Conservation (phyloP, 805 yeast species). For the Lipomyces orientalis region DNA sequence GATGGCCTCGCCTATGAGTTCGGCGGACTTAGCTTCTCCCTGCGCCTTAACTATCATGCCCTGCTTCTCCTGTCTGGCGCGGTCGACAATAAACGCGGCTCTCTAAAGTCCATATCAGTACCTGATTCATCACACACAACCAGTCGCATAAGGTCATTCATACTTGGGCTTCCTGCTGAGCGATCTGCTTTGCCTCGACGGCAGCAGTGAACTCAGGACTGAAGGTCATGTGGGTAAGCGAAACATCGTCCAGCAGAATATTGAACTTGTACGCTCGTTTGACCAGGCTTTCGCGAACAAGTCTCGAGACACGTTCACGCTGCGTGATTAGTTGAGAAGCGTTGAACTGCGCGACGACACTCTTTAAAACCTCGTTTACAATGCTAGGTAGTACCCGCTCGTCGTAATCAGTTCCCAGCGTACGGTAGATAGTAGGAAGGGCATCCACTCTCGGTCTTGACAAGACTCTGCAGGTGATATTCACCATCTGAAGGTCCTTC, state of each 20-base stretch:
- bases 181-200: slow-evolving; percentile 98
- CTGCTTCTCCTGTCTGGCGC: slow-evolving; percentile 97
- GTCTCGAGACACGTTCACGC: slow-evolving; percentile 91
- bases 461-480: slow-evolving; percentile 96
- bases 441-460: slow-evolving; percentile 82
- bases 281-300: slow-evolving; percentile 87
- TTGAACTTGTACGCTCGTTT: slow-evolving; percentile 92
- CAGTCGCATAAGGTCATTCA: not conserved
- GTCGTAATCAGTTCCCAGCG: slow-evolving; percentile 92
- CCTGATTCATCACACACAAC: not conserved
- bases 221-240: slow-evolving; percentile 94
- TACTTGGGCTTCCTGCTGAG: slow-evolving; percentile 95
- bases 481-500: slow-evolving; percentile 98
- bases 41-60: slow-evolving; percentile 90
- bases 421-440: slow-evolving; percentile 85
- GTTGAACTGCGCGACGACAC: slow-evolving; percentile 97
- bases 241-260: slow-evolving; percentile 89
- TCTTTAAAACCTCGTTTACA: slow-evolving; percentile 93
- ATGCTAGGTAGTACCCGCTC: slow-evolving; percentile 98
- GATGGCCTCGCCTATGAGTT: slow-evolving; percentile 98
- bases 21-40: slow-evolving; percentile 98
- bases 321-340: slow-evolving; percentile 99
- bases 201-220: slow-evolving; percentile 97
- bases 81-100: slow-evolving; percentile 96
- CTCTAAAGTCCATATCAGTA: slow-evolving; percentile 48